phyloP scores from a whole-genome alignment of 441 rosid species.

The Gossypium aridum region DNA sequence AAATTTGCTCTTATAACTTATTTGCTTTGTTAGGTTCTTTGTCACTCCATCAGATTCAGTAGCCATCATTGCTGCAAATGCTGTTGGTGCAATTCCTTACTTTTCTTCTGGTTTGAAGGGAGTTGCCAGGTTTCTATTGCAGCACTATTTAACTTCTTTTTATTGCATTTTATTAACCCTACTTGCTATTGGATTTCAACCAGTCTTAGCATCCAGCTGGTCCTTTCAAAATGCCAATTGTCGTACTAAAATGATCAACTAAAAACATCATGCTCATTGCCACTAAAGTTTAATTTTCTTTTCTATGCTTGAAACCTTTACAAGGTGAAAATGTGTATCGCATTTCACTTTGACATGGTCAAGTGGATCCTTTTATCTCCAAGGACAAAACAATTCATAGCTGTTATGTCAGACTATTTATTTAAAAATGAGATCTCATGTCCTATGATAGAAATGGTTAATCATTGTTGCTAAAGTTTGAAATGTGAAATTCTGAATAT shows the following conservation, averaged over 20 bases:
- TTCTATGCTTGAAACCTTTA: background rate
- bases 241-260: background rate
- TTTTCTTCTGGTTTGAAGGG: slow-evolving; percentile 94
- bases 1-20: slow-evolving; percentile 3
- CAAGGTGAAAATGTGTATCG: background rate
- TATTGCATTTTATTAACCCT: background rate
- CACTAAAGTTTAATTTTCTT: background rate
- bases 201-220: background rate
- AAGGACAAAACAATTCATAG: too few species aligned
- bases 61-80: slow-evolving; percentile 96
- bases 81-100: slow-evolving; percentile 79
- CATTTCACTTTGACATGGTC: background rate
- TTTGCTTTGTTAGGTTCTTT: slow-evolving; percentile 59
- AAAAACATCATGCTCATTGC: background rate
- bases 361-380: background rate
- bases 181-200: background rate
- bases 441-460: background rate
- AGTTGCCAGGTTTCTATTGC: slow-evolving; percentile 72
- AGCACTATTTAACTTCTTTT: background rate
- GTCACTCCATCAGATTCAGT: slow-evolving; percentile 98
- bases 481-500: background rate
- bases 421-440: background rate
- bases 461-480: background rate
- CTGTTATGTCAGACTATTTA: background rate
- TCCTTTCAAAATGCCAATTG: background rate